Base-by-base conservation (phyloP, 2,329 filamentous ascomycete genomes). In the Nectriaceae sp. region DNA sequence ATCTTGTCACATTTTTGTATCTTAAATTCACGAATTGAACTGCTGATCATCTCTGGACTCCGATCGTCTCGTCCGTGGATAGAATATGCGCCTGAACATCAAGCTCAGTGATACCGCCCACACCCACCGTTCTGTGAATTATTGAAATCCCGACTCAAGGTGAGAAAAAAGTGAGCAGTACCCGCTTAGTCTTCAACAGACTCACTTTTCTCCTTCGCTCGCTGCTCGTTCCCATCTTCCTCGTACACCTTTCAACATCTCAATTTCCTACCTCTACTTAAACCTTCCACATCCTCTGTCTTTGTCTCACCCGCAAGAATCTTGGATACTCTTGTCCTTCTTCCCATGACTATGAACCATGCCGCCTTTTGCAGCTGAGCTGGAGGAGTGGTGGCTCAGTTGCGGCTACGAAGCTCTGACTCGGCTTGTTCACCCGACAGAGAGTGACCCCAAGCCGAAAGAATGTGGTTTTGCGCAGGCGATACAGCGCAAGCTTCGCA, bases 381-480 rank as follows among this genome's bases (percentile, higher is more conserved):
- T 70, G 15, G 62, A 70, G 49, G 45, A 57, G 22, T 70, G 67
- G 63, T 72, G 69, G 69, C 59, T 68, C 24, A 53, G 46, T 5
- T 43, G 39, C 19, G 66, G 65, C 6, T 49, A 53, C 16, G 56
- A 60, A 16, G 44, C 46, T 11, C 57, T 72, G 5, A 42, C 39
- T 4, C 47, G 55, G 3, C 59, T 72, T 11, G 49, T 68, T n/a
- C 46, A 62, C 33, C 20, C 35, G 2, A 46, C 56, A 10, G 45
- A 54, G 5, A 20, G 62, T 3, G 43, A 42, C 4, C 36, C 56
- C 15, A 53, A 44, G 5, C 54, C 59, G 21, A 52, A 47, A 5
- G 60, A 71, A 31, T 66, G 65, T 20, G 68, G 67, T 6, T 72
- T 68, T 46, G 60, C 62, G 15, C 64, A 67, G 40, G 54, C 57